These are phyloP conservation scores for Sanghuangporus weigelae DNA, from an alignment of 1,284 basidiomycete species.

Conservation along the genomic window DNA sequence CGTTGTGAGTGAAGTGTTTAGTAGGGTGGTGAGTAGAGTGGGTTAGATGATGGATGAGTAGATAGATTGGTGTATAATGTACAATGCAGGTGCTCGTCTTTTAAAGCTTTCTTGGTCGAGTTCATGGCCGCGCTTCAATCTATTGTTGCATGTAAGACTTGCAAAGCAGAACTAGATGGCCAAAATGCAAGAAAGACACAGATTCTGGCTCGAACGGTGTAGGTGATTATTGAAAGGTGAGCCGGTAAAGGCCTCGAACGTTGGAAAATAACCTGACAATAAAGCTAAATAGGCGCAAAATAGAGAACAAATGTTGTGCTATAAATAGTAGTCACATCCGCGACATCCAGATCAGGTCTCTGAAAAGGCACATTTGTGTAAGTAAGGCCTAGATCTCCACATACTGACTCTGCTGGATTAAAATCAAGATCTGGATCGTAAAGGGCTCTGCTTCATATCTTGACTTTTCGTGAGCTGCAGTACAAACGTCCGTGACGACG, in stretches of 20 bases:
- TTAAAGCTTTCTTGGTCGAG: too few relatives aligned
- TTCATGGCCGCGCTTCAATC: too few relatives aligned
- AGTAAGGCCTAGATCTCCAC: too few relatives aligned
- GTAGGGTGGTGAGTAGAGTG: neutral
- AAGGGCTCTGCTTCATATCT: too few relatives aligned
- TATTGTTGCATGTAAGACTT: too few relatives aligned
- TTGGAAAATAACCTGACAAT: neutral
- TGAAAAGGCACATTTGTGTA: neutral
- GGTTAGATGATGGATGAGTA: neutral
- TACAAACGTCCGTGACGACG: too few relatives aligned
- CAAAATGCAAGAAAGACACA: neutral
- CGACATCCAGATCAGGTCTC: neutral
- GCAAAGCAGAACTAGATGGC: too few relatives aligned
- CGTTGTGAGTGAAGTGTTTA: neutral
- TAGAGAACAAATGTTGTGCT: neutral
- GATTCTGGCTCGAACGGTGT: neutral
- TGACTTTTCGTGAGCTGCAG: too few relatives aligned
- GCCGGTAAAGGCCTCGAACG: neutral
- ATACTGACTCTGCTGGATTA: too few relatives aligned
- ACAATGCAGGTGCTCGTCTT: too few relatives aligned
- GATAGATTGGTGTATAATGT: neutral
- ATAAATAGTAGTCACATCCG: constrained; percentile 6
- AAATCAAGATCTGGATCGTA: too few relatives aligned
- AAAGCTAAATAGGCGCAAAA: neutral
- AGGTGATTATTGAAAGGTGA: neutral